Conservation (phyloP, 768 basidiomycete species). For the Mycena floridula region DNA sequence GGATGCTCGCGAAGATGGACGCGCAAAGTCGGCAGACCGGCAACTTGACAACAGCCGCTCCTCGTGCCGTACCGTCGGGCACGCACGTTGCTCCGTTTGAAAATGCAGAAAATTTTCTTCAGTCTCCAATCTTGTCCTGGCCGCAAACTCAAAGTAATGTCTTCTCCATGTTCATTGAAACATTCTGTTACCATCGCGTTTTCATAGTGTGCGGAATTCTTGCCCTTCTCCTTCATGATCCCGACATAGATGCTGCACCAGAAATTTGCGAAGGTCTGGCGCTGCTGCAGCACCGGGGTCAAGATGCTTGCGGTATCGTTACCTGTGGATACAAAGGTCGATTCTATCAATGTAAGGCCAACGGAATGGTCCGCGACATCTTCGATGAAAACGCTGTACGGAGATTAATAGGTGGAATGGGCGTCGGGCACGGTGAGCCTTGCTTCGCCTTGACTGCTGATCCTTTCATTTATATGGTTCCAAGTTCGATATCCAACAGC, state of each 20-base stretch:
- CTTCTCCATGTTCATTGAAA: too few species aligned
- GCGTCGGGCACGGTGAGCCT: conserved; percentile 86
- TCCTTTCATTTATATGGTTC: conserved; percentile 1
- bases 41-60: too few species aligned
- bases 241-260: conserved; percentile 64
- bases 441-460: not conserved
- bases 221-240: conserved; percentile 80
- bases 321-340: conserved; percentile 94
- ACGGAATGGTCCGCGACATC: conserved; percentile 98
- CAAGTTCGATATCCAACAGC: conserved; percentile 97
- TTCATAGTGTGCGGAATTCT: conserved; percentile 97
- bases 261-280: conserved; percentile 96
- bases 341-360: conserved; percentile 97
- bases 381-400: conserved; percentile 78
- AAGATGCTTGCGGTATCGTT: conserved; percentile 96
- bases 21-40: too few species aligned
- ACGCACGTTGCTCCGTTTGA: too few species aligned
- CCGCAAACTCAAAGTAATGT: too few species aligned
- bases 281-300: conserved; percentile 92
- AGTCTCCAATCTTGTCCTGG: too few species aligned
- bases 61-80: too few species aligned
- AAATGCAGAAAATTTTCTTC: too few species aligned
- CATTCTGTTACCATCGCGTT: too few species aligned
- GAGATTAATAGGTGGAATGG: conserved; percentile 88
- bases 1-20: too few species aligned